These are phyloP conservation scores for Lactarius indigo DNA, from an alignment of 768 basidiomycete species.

Conservation along the genomic window DNA sequence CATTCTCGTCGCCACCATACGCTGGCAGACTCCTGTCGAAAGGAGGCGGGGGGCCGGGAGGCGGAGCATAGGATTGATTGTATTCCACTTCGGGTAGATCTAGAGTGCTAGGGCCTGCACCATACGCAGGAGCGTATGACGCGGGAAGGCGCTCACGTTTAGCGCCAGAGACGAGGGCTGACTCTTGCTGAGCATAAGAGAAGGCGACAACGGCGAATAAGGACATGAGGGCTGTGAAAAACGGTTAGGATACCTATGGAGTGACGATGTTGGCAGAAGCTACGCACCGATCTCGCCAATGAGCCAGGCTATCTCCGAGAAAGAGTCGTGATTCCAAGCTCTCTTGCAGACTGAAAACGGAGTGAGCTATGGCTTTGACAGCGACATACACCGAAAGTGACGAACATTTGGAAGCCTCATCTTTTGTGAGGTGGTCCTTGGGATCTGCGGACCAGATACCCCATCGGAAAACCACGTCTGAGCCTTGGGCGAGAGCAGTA, in stretches of 20 bases:
- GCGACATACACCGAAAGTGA: background rate
- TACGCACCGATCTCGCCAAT: conserved; percentile 55
- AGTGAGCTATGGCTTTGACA: conserved; percentile 2
- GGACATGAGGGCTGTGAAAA: conserved; percentile 45
- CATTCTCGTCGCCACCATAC: conserved; percentile 37
- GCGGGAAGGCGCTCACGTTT: conserved; percentile 41
- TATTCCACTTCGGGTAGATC: conserved; percentile 27
- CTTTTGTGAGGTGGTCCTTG: conserved; percentile 23
- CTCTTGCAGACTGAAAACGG: conserved; percentile 52
- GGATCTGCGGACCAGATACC: conserved; percentile 33
- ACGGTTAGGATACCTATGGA: background rate
- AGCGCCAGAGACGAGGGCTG: conserved; percentile 44
- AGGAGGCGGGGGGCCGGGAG: conserved; percentile 46
- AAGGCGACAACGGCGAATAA: conserved; percentile 67
- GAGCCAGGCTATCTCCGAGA: conserved; percentile 62
- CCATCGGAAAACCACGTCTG: conserved; percentile 30
- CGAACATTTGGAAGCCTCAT: conserved; percentile 49
- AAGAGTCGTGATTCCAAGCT: conserved; percentile 62
- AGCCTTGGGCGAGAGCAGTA: conserved; percentile 36
- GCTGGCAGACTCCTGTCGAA: conserved; percentile 39
- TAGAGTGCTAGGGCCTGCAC: conserved; percentile 18
- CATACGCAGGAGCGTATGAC: conserved; percentile 32
- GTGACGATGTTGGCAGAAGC: background rate
- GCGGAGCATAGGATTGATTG: conserved; percentile 40
- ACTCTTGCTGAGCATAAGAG: conserved; percentile 74